A percentile compares a stretch with the other conserved stretches of the same genome.
Evolutionary conservation across 495 filamentous ascomycete genomes (phyloP).

Genomic region (Aspergillus asperescens): DNA sequence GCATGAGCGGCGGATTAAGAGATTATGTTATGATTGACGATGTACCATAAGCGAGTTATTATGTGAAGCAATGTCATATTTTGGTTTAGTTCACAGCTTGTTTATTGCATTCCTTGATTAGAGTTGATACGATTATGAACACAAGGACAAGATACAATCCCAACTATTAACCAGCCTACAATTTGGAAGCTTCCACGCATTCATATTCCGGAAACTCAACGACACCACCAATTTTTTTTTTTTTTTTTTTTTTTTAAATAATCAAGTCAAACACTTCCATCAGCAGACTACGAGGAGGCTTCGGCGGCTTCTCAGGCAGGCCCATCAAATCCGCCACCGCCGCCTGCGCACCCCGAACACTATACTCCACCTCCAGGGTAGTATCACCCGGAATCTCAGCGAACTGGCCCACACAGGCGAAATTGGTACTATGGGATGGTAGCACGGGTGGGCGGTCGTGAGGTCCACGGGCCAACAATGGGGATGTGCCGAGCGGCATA

Average conservation of each 20-base stretch:
- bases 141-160: no score
- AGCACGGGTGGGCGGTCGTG: conserved; percentile 35
- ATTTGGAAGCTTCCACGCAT: no score
- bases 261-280: conserved; percentile 17
- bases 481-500: conserved; percentile 33
- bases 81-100: no score
- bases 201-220: no score
- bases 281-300: conserved; percentile 12
- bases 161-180: no score
- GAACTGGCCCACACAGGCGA: conserved; percentile 40
- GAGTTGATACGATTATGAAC: no score
- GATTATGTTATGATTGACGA: no score
- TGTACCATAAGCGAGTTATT: no score
- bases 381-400: conserved; percentile 37
- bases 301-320: conserved; percentile 7
- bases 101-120: no score
- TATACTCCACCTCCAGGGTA: conserved; percentile 39
- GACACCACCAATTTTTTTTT: no score
- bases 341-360: conserved; percentile 37
- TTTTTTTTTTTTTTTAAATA: no score
- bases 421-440: conserved; percentile 27
- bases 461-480: conserved; percentile 27
- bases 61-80: no score
- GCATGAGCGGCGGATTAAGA: conserved; percentile 4
- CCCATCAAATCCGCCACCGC: conserved; percentile 29